Evolutionary conservation across 2,329 filamentous ascomycete species (phyloP).

Genomic region (Ascochyta koolunga): DNA sequence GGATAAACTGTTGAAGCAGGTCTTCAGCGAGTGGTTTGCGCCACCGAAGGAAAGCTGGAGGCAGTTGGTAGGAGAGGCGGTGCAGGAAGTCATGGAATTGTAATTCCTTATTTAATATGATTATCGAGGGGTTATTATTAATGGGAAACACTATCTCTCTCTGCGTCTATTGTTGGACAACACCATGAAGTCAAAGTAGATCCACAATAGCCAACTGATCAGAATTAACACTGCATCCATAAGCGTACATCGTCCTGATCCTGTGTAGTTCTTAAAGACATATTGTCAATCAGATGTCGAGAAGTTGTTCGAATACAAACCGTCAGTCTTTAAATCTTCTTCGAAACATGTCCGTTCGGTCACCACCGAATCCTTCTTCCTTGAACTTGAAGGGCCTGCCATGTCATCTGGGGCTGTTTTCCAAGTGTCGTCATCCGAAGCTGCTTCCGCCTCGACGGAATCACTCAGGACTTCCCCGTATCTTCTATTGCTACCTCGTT

Average conservation of each 20-base stretch:
- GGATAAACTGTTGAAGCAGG: slow-evolving; percentile 67
- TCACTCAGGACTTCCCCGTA: not conserved
- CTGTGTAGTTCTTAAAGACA: too few species aligned
- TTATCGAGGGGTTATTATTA: not conserved
- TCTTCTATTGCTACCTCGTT: not conserved
- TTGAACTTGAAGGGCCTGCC: not conserved
- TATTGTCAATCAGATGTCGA: not conserved
- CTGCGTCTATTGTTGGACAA: too few species aligned
- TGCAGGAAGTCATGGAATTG: too few species aligned
- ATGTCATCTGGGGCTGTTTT: not conserved
- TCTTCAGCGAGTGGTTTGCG: slow-evolving; percentile 72
- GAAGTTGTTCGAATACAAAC: not conserved
- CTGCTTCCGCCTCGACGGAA: not conserved
- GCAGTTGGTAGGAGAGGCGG: slow-evolving; percentile 24
- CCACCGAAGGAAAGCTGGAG: slow-evolving; percentile 30
- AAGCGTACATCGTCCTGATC: too few species aligned
- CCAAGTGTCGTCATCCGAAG: not conserved
- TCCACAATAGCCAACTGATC: too few species aligned
- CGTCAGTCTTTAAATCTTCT: not conserved
- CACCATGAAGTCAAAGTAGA: too few species aligned
- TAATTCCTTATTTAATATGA: slow-evolving; percentile 11
- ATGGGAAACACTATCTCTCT: too few species aligned
- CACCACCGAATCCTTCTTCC: not conserved
- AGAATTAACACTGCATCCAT: too few species aligned
- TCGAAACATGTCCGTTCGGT: not conserved